Conservation (phyloP, 495 filamentous ascomycete genomes). For the Chaetomium fimeti region DNA sequence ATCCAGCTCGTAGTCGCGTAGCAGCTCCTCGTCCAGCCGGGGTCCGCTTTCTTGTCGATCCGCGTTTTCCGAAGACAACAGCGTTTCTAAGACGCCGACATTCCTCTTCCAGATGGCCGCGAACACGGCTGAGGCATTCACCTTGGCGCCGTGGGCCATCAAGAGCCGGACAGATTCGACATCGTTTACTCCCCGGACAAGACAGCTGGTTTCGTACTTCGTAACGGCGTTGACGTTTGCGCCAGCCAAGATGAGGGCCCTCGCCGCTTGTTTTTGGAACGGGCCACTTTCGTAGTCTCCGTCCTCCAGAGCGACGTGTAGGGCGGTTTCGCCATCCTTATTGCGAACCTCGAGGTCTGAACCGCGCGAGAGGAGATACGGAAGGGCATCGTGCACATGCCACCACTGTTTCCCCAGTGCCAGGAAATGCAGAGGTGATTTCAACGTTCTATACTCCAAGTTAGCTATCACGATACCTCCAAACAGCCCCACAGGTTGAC, state of each 20-base stretch:
- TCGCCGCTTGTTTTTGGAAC: slow-evolving; percentile 23
- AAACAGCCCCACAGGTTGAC: slow-evolving; percentile 28
- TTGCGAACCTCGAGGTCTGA: slow-evolving; percentile 42
- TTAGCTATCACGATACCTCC: neutral
- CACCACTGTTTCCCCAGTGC: slow-evolving; percentile 45
- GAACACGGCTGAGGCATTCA: slow-evolving; percentile 3
- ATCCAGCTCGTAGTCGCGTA: neutral
- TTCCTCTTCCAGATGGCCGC: slow-evolving; percentile 8
- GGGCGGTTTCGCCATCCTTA: slow-evolving; percentile 40
- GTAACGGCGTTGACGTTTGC: slow-evolving; percentile 17
- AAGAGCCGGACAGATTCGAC: slow-evolving; percentile 10
- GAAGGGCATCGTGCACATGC: slow-evolving; percentile 43
- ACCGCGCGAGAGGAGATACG: slow-evolving; percentile 45
- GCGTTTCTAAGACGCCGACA: neutral
- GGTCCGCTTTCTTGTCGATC: neutral
- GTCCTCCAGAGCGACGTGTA: slow-evolving; percentile 41
- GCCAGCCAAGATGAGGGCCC: slow-evolving; percentile 20
- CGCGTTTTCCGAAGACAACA: slow-evolving; percentile 2
- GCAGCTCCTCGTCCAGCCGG: neutral
- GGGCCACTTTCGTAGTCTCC: slow-evolving; percentile 21
- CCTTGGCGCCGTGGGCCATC: slow-evolving; percentile 5
- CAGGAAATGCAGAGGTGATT: slow-evolving; percentile 41
- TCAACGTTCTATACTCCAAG: slow-evolving; percentile 5
- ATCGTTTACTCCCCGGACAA: slow-evolving; percentile 7
- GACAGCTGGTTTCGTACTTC: slow-evolving; percentile 5